Evolutionary conservation across 2,329 filamentous ascomycete species (phyloP).

Genomic region (Chrysoporthe deuterocubensis): DNA sequence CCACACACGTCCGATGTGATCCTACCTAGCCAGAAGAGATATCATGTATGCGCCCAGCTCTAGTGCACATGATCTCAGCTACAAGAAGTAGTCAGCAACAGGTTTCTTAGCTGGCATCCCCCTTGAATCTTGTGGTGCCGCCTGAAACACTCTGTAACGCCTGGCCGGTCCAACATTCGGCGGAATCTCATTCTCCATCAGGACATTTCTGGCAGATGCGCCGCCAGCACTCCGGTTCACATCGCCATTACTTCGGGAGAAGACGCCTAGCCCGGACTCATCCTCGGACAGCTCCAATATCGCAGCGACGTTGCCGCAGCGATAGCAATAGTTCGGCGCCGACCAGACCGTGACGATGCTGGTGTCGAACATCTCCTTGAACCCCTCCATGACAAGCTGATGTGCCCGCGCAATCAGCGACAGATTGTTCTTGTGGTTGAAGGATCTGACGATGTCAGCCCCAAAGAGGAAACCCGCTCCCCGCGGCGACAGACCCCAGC

Average conservation of each 20-base stretch:
- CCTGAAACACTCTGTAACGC: conserved; percentile 93
- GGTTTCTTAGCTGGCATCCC: conserved; percentile 99
- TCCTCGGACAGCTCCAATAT: conserved; percentile 93
- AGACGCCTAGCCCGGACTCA: conserved; percentile 71
- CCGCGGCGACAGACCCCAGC: conserved; percentile 92
- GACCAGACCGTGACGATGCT: conserved; percentile 99
- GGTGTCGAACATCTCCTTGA: conserved; percentile 98
- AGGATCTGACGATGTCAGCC: conserved; percentile 91
- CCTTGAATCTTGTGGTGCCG: conserved; percentile 90
- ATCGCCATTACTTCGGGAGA: conserved; percentile 74
- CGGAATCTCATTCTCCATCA: conserved; percentile 52
- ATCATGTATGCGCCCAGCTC: not conserved
- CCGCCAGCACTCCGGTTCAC: conserved; percentile 60
- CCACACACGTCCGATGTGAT: not conserved
- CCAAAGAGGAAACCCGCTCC: conserved; percentile 96
- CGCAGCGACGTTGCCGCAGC: conserved; percentile 93
- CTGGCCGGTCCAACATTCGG: conserved; percentile 74
- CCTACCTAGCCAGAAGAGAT: not conserved
- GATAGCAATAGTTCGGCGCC: conserved; percentile 95
- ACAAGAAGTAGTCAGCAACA: conserved; percentile 94
- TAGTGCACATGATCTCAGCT: conserved; percentile 28
- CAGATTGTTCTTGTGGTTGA: conserved; percentile 93
- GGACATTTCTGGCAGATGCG: conserved; percentile 45
- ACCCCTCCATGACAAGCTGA: conserved; percentile 98
- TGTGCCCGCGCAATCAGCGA: conserved; percentile 92